Evolutionary conservation across 371 early-diverging fungal species (phyloP).

Genomic region (Chytridium lagenaria): DNA sequence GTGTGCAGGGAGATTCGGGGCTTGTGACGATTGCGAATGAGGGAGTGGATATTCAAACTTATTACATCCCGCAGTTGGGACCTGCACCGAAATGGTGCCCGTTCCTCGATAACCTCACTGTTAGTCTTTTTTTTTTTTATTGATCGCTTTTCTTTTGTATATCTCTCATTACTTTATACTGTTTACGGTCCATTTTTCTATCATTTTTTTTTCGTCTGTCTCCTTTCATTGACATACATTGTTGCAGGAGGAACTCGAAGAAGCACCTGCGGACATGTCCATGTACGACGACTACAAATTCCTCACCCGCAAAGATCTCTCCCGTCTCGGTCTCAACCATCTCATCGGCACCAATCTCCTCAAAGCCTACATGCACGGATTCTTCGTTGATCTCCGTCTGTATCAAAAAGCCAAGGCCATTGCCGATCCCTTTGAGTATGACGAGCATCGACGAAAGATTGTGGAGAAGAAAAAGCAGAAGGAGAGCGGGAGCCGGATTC

Average conservation of each 20-base stretch:
- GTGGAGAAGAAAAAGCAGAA: slow-evolving; percentile 86
- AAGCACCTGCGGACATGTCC: slow-evolving; percentile 76
- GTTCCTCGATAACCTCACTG: slow-evolving; percentile 95
- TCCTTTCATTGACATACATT: too few relatives aligned
- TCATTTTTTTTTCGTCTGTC: too few relatives aligned
- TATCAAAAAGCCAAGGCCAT: slow-evolving; percentile 94
- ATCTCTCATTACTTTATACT: neutral
- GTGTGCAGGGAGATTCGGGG: slow-evolving; percentile 84
- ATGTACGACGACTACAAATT: slow-evolving; percentile 98
- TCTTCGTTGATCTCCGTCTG: slow-evolving; percentile 93
- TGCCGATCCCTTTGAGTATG: slow-evolving; percentile 97
- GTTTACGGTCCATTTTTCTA: neutral
- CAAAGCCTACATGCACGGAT: slow-evolving; percentile 98
- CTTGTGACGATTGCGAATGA: slow-evolving; percentile 95
- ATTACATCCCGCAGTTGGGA: slow-evolving; percentile 91
- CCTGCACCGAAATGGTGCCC: slow-evolving; percentile 96
- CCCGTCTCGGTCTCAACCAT: slow-evolving; percentile 87
- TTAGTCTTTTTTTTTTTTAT: slow-evolving; percentile 7
- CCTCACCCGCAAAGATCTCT: slow-evolving; percentile 88
- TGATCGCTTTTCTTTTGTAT: too few relatives aligned
- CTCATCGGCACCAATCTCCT: slow-evolving; percentile 92
- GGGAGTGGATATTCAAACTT: slow-evolving; percentile 91
- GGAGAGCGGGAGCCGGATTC: slow-evolving; percentile 88
- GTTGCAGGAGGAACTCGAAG: slow-evolving; percentile 91
- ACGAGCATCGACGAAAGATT: slow-evolving; percentile 79